A percentile compares a stretch with the other conserved stretches of the same genome.
phyloP scores from a whole-genome alignment of 2,329 filamentous ascomycete species.

The Xylaria multiplex region DNA sequence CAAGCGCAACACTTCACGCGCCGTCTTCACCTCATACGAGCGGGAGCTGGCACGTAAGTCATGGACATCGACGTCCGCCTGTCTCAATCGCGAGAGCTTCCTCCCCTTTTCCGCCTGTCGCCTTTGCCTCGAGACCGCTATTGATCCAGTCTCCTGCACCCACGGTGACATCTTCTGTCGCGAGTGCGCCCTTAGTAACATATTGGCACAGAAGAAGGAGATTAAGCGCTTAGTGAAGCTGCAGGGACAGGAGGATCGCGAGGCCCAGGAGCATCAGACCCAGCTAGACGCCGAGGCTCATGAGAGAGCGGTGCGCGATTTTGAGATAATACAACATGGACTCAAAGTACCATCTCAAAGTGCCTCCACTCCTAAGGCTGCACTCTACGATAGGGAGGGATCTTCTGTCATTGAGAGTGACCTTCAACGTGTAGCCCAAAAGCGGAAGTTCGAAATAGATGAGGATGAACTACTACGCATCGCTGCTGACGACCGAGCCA shows the following conservation, averaged over 20 bases:
- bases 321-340: slow-evolving; percentile 85
- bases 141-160: slow-evolving; percentile 83
- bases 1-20: slow-evolving; percentile 90
- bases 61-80: slow-evolving; percentile 86
- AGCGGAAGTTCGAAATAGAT: slow-evolving; percentile 85
- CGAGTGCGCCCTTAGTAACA: slow-evolving; percentile 90
- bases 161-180: slow-evolving; percentile 93
- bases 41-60: slow-evolving; percentile 80
- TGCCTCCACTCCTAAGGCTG: slow-evolving; percentile 46
- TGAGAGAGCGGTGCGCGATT: slow-evolving; percentile 78
- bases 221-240: slow-evolving; percentile 82
- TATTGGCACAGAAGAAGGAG: slow-evolving; percentile 91
- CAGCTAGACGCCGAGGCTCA: slow-evolving; percentile 75
- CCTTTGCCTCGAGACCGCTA: slow-evolving; percentile 83
- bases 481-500: slow-evolving; percentile 74
- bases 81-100: slow-evolving; percentile 89
- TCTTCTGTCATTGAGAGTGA: slow-evolving; percentile 24
- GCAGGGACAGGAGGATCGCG: slow-evolving; percentile 67
- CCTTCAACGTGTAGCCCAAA: slow-evolving; percentile 56
- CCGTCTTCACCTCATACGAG: slow-evolving; percentile 95
- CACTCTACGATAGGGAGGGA: slow-evolving; percentile 38
- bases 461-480: slow-evolving; percentile 79
- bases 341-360: slow-evolving; percentile 51
- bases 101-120: slow-evolving; percentile 89
- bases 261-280: slow-evolving; percentile 72